Evolutionary conservation across 768 basidiomycete species (phyloP), one percentile per base, ranked within the genome.

Genomic region (Termitomyces sp.): DNA sequence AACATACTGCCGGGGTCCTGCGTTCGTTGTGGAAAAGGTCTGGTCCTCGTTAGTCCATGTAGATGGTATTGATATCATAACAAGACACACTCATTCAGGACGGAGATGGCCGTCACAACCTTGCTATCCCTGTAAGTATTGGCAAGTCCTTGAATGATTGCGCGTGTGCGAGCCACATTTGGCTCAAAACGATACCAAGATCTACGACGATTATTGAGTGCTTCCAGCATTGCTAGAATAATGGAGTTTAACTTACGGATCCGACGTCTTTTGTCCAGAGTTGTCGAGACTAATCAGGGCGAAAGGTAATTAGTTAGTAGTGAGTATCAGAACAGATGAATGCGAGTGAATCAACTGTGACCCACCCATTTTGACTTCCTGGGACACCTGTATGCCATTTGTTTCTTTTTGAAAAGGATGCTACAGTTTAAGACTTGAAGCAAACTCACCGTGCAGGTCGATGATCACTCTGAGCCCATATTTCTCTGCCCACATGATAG

Each of bases 281-380:
- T 93, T 92, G 64, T 93, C 91, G 62, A 82, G 92, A 19, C 90
- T 89, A 63, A 54, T 55, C 57, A 51, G 55, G 17, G 7, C 7
- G 2, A 19, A n/a, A 19, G n/a, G n/a, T 32, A 51, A 34, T 54
- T 23, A 17, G n/a, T 54, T 23, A 17, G n/a, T 30, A 25, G 34
- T 34, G 14, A 34, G 34, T 14, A 34, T 14, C 11, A 0, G 50
- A 48, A 19, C 51, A 14, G 40, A 16, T 23, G 3, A 19, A 30
- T 28, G 28, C 28, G 11, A 32, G 68, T 76, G 49, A 55, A 86
- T 5, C 14, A 40, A 19, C n/a, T 21, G n/a, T 43, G 25, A n/a
- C 49, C 5, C n/a, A 50, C 87, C 84, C 88, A 61, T 91, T 91
- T 70, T 93, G 89, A 66, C 87, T 89, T n/a, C 93, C 93, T 0